Percentiles rank a stretch among this genome's conserved stretches.
These are phyloP conservation scores for Amaranthus tricolor DNA, from an alignment of 179 eudicot species.

Conservation along the genomic window DNA sequence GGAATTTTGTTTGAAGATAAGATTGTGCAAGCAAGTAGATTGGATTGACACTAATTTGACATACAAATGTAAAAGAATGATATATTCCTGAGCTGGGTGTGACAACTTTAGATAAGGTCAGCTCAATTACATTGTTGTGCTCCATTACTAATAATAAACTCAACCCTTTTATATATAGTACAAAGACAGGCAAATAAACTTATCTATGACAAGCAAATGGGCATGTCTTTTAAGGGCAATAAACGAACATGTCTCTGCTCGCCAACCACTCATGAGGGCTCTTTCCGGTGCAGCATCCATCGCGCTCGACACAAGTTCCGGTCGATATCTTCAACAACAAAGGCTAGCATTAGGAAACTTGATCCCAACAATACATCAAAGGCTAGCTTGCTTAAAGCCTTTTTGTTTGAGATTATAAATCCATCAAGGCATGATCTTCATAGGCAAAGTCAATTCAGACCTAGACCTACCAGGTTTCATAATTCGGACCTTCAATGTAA, in stretches of 20 bases:
- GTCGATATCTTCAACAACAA: not conserved
- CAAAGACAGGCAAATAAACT: not conserved
- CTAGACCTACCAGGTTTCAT: constrained; percentile 27
- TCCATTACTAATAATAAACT: constrained; percentile 2
- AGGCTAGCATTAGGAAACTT: constrained; percentile 2
- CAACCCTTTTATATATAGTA: not conserved
- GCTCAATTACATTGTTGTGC: constrained; percentile 1
- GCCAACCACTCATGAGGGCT: constrained; percentile 31
- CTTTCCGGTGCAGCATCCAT: constrained; percentile 28
- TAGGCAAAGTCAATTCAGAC: constrained; percentile 10
- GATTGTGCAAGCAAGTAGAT: too few relatives aligned
- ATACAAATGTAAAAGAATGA: too few relatives aligned
- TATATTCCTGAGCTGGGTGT: not conserved
- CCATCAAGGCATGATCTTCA: constrained; percentile 28
- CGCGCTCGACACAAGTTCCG: constrained; percentile 8
- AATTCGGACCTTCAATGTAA: not conserved
- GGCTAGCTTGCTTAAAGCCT: constrained; percentile 19
- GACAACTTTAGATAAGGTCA: not conserved
- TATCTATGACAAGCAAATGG: constrained; percentile 8
- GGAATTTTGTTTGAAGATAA: too few relatives aligned
- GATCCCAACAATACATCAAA: constrained; percentile 9
- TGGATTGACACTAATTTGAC: too few relatives aligned
- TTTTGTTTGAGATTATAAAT: constrained; percentile 24
- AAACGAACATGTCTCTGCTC: constrained; percentile 31
- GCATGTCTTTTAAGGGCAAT: constrained; percentile 7